phyloP scores from a whole-genome alignment of 331 rosid genomes.

The Telfairia occidentalis region DNA sequence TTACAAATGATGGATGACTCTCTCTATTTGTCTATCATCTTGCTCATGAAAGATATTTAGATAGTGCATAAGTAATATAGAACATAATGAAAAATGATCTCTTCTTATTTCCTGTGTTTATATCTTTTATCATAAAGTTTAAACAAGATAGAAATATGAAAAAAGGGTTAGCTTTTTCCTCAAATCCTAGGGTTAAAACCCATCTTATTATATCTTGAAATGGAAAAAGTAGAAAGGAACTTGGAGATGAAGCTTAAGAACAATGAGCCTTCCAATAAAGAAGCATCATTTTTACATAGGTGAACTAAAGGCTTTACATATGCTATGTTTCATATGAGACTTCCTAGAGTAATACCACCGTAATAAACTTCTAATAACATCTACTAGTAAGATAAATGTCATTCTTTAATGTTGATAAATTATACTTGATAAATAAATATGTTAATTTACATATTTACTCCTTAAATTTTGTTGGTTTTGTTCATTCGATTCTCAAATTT shows the following conservation, averaged over 20 bases:
- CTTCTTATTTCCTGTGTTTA: neutral
- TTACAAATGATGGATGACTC: neutral
- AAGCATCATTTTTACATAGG: too few species aligned
- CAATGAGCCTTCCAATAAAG: neutral
- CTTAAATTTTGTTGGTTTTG: too few species aligned
- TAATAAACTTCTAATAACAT: too few species aligned
- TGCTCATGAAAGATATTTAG: neutral
- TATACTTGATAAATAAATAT: too few species aligned
- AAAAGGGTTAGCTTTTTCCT: neutral
- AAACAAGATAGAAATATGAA: neutral
- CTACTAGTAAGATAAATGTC: too few species aligned
- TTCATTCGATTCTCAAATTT: too few species aligned
- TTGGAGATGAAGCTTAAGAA: neutral
- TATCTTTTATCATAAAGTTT: neutral
- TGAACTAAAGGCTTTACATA: too few species aligned
- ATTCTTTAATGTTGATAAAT: too few species aligned
- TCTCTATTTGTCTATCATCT: neutral
- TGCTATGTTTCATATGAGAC: too few species aligned
- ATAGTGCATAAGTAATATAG: neutral
- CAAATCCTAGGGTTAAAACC: neutral
- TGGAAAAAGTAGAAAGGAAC: neutral
- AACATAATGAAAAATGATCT: neutral
- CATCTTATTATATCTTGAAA: neutral
- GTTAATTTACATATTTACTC: too few species aligned
- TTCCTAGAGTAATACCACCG: too few species aligned